These are phyloP conservation scores for Paracoccidioides brasiliensis DNA, from an alignment of 2,329 filamentous ascomycete genomes.

Conservation along the genomic window DNA sequence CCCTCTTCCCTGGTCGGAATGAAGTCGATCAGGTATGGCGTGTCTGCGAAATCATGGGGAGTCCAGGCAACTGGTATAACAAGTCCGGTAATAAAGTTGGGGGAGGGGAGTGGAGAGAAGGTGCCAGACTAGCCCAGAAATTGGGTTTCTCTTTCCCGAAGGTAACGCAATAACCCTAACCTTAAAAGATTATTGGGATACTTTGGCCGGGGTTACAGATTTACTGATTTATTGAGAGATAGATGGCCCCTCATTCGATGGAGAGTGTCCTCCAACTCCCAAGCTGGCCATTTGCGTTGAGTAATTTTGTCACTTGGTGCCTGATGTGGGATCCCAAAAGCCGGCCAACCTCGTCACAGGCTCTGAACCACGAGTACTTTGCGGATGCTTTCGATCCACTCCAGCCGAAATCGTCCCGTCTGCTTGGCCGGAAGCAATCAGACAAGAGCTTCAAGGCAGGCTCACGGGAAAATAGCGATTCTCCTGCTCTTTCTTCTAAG, in stretches of 20 bases:
- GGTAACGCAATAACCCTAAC: slow-evolving; percentile 24
- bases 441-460: slow-evolving; percentile 54
- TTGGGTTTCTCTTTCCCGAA: slow-evolving; percentile 96
- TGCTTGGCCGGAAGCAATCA: slow-evolving; percentile 81
- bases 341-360: slow-evolving; percentile 82
- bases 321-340: slow-evolving; percentile 96
- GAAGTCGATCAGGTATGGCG: slow-evolving; percentile 99
- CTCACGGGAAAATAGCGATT: slow-evolving; percentile 49
- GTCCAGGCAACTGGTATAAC: slow-evolving; percentile 90
- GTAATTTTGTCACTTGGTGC: slow-evolving; percentile 95
- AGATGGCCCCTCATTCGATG: slow-evolving; percentile 96
- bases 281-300: slow-evolving; percentile 79
- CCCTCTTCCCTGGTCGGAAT: slow-evolving; percentile 91
- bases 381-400: slow-evolving; percentile 81
- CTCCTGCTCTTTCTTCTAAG: slow-evolving; percentile 56
- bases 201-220: background rate
- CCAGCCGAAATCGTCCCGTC: slow-evolving; percentile 75
- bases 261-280: slow-evolving; percentile 83
- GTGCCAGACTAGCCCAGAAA: slow-evolving; percentile 82
- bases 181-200: background rate
- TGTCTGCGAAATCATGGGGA: slow-evolving; percentile 98
- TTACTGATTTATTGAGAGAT: background rate
- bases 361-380: slow-evolving; percentile 93
- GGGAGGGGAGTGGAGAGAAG: slow-evolving; percentile 95
- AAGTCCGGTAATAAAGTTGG: slow-evolving; percentile 77